Evolutionary conservation across 148 eudicot species (phyloP).

Genomic region (Cornus controversa): DNA sequence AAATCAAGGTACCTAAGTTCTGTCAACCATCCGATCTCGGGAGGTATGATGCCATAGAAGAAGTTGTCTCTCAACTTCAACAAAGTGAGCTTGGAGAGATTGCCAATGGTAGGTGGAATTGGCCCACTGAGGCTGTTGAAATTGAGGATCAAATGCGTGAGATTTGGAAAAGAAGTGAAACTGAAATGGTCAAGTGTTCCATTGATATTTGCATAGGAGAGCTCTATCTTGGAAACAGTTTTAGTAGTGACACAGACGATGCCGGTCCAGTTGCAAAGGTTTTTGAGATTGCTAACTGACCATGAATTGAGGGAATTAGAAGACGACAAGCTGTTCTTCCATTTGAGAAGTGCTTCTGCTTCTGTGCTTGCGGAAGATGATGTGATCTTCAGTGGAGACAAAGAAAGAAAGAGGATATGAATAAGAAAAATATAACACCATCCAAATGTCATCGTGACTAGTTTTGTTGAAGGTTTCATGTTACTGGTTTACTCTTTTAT

Average conservation of each 20-base stretch:
- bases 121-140: slow-evolving; percentile 48
- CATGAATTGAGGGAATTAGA: slow-evolving; percentile 56
- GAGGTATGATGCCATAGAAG: slow-evolving; percentile 45
- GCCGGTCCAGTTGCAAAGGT: slow-evolving; percentile 77
- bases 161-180: slow-evolving; percentile 51
- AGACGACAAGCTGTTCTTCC: slow-evolving; percentile 57
- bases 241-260: slow-evolving; percentile 42
- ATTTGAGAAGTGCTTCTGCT: slow-evolving; percentile 60
- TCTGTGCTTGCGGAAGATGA: slow-evolving; percentile 36
- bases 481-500: background rate
- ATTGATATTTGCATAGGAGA: slow-evolving; percentile 24
- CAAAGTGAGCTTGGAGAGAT: slow-evolving; percentile 42
- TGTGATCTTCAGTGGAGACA: slow-evolving; percentile 18
- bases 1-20: slow-evolving; percentile 48
- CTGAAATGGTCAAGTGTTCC: slow-evolving; percentile 41
- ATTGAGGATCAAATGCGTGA: slow-evolving; percentile 39
- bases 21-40: slow-evolving; percentile 49
- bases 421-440: slow-evolving; percentile 14
- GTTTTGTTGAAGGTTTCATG: background rate
- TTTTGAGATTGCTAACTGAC: slow-evolving; percentile 34
- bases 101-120: slow-evolving; percentile 55
- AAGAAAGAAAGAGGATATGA: slow-evolving; percentile 22
- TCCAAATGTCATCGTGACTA: slow-evolving; percentile 19
- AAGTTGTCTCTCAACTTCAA: slow-evolving; percentile 53
- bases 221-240: slow-evolving; percentile 36